phyloP scores from a whole-genome alignment of 371 early-diverging fungal species.

The Mucor mucedo region DNA sequence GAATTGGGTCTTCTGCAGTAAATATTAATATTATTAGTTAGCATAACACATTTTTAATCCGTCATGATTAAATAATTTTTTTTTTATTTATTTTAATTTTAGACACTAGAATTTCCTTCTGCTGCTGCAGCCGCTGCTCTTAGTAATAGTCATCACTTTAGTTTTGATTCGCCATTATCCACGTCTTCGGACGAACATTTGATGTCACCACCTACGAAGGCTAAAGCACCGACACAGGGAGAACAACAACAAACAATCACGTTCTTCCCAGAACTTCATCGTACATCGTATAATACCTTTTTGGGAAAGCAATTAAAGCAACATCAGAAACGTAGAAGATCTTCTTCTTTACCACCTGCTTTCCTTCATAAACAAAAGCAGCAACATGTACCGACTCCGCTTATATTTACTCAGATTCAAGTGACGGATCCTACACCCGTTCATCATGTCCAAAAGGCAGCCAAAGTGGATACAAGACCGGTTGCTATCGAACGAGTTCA shows the following conservation, averaged over 20 bases:
- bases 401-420: conserved; percentile 38
- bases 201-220: conserved; percentile 1
- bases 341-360: conserved; percentile 37
- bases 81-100: not conserved
- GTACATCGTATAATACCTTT: conserved; percentile 27
- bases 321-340: conserved; percentile 35
- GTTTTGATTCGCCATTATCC: conserved; percentile 8
- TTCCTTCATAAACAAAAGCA: conserved; percentile 23
- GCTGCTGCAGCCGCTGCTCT: too few species aligned
- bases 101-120: conserved; percentile 21
- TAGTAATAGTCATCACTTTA: not conserved
- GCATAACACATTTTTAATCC: conserved; percentile 1
- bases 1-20: conserved; percentile 22
- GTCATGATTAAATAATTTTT: not conserved
- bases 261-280: conserved; percentile 32
- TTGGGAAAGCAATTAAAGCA: conserved; percentile 30
- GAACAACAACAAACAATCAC: conserved; percentile 15
- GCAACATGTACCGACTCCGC: conserved; percentile 18
- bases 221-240: not conserved
- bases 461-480: conserved; percentile 28
- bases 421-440: conserved; percentile 38
- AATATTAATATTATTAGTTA: not conserved
- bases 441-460: conserved; percentile 31
- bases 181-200: conserved; percentile 4
- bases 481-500: conserved; percentile 33